Base-by-base conservation (phyloP, 2,329 filamentous ascomycete species). In the Aspergillus flavus region DNA sequence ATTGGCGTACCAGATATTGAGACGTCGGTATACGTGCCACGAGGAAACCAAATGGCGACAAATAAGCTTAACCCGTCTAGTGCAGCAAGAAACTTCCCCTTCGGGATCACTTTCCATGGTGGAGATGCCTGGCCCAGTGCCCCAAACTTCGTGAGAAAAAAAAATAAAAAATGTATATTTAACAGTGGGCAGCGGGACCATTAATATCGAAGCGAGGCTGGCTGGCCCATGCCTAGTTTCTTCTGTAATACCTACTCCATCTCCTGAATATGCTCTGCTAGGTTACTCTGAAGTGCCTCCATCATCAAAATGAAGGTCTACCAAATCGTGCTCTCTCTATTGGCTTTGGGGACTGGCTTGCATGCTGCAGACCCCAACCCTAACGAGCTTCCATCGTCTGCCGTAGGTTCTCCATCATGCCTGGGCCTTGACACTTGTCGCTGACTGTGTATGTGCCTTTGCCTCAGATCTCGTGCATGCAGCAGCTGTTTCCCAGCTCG, bases 21-120 rank as follows among this genome's bases (percentile, higher is more conserved):
- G 45, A 2, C 45, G 23, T 34, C n/a, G 10, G 26, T 14, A n/a
- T 32, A 2, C n/a, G 36, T 54, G 19, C 52, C n/a, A 55, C 32
- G 52, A 55, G 19, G 32, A 23, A 34, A 3, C 30, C 52, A 19
- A 10, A 54, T 59, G 34, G 6, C 48, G 6, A n/a, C 28, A 59
- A 14, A 59, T 59, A 53, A 59, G 58, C 58, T 54, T 59, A 59
- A 54, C 58, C 48, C 19, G 2, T 45, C 48, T 45, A 53, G 32
- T 59, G 34, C 26, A 43, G 46, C 23, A 32, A 32, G 32, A 54
- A 39, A 53, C 10, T 54, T 39, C 36, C 14, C 2, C 6, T 21
- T 54, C 48, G 52, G 36, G 23, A 10, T 23, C 36, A 34, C 19
- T 59, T 52, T 23, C 58, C 48, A 41, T 32, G 26, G 46, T 59